Base-by-base conservation (phyloP, 2,329 filamentous ascomycete genomes). In the Neurospora crassa region DNA sequence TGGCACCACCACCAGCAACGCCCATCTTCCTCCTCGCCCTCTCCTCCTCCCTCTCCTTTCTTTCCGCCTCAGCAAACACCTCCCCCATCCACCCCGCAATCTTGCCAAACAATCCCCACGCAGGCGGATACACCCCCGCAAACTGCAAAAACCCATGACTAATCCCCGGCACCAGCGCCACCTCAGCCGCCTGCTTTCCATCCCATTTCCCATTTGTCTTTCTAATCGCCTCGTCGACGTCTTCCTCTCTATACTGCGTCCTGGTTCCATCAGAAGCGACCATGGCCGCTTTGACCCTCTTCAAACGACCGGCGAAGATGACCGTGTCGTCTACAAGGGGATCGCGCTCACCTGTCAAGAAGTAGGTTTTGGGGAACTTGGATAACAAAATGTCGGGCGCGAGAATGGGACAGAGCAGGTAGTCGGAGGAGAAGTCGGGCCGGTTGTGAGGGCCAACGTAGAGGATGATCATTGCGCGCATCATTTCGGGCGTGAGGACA, bases 401-500 rank as follows among this genome's bases (percentile, higher is more conserved):
- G 0, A 97, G 87, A 0, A 97, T 90, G 0, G 96, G 96, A 0
- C 92, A 97, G 2, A 99, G 88, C 0, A 97, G 87, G 79, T 94
- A 97, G 80, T 99, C 95, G 7, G 92, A 93, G 40, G 89, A 89
- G 80, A 99, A 98, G 79, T 98, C 94, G 0, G 96, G 96, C 0
- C 94, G 91, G 79, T 96, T 93, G 79, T 97, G 92, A 0, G 94
- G 94, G 0, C 96, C 96, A 70, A 99, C 92, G 79, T 99, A 99
- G 4, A 99, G 85, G 75, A 99, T 97, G 75, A 99, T 97, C 94
- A 99, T 98, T 74, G 94, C 93, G 41, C 96, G 92, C 91, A 98
- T 97, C 93, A 98, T 97, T 81, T 99, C 96, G 0, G 96, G 95
- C 0, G 93, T 95, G 16, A 99, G 86, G 40, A 99, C 92, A 40